These are phyloP conservation scores for Alternaria burnsii DNA, from an alignment of 2,329 filamentous ascomycete species.

Conservation along the genomic window DNA sequence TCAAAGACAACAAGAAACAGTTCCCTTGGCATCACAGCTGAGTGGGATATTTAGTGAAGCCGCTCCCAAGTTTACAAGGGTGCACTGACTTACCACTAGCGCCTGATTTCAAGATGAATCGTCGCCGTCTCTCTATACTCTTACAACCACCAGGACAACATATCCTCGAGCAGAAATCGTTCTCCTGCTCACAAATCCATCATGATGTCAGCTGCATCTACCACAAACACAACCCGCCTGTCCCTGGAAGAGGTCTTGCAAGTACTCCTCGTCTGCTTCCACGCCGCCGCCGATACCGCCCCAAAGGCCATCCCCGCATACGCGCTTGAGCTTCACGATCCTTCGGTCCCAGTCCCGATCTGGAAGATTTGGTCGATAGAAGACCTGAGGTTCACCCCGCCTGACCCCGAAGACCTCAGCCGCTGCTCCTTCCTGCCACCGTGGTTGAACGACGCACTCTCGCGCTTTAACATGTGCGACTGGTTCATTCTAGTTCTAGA, in stretches of 20 bases:
- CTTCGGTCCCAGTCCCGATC: neutral
- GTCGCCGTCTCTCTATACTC: neutral
- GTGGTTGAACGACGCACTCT: slow-evolving; percentile 1
- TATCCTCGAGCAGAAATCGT: neutral
- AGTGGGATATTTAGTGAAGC: neutral
- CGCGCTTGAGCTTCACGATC: neutral
- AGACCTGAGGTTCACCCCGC: slow-evolving; percentile 5
- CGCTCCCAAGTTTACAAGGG: neutral
- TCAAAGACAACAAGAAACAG: neutral
- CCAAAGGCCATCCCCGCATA: slow-evolving; percentile 8
- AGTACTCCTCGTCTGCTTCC: slow-evolving; percentile 15
- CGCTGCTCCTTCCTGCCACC: slow-evolving; percentile 2
- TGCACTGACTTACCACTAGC: neutral
- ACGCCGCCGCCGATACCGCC: slow-evolving; percentile 10
- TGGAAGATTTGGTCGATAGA: slow-evolving; percentile 1
- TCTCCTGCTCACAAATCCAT: neutral
- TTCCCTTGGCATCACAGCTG: neutral
- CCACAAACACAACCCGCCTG: neutral
- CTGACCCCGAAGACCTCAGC: neutral
- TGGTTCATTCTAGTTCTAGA: slow-evolving; percentile 8
- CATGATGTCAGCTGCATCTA: neutral
- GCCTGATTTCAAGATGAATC: neutral
- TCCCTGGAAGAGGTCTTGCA: slow-evolving; percentile 11
- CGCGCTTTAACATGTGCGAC: slow-evolving; percentile 9
- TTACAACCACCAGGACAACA: neutral